Base-by-base conservation (phyloP, 148 eudicot species). In the Rheum nobile region DNA sequence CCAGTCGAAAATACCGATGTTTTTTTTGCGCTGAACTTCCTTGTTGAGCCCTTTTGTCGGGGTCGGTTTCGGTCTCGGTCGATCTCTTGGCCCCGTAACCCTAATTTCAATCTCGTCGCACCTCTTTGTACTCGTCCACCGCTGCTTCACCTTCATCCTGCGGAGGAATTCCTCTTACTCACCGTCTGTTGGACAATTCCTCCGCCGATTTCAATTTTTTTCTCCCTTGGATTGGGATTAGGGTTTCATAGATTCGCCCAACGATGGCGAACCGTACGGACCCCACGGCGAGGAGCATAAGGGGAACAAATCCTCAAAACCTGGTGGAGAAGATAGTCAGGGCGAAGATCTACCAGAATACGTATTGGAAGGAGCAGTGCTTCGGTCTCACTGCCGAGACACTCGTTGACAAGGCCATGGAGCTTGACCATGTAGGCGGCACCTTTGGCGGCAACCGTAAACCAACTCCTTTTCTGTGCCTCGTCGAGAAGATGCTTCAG, bases 221-320 rank as follows among this genome's bases (percentile, higher is more conserved):
- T 41, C 4, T 12, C 11, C 34, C 17, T 12, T 57, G 67, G 34
- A 54, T 76, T 80, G 47, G 74, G 76, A 74, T 75, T 72, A 72
- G 77, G 80, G 81, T 72, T 72, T 47, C 16, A 6, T 65, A 22
- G 75, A 12, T 26, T 17, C 34, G 6, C n/a, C 72, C 35, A 73
- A 47, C 79, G 46, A 95, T 95, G 99, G 99, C 99, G 89, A 95
- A 95, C 76, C 97, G 99, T 17, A 95, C 99, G 74, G 99, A 95
- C 74, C 97, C 99, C 0, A 46, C 83, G 34, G 99, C 99, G 76
- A 86, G 83, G 80, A 95, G 85, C 91, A 92, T 95, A 68, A 81
- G 90, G 77, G 97, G 97, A 0, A 95, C 99, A 69, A 95, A 92
- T 77, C 99, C 99, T 0, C 99, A 95, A 54, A 95, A 95, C 73